Base-by-base conservation (phyloP, 2,329 filamentous ascomycete genomes). In the Aspergillus sp. region DNA sequence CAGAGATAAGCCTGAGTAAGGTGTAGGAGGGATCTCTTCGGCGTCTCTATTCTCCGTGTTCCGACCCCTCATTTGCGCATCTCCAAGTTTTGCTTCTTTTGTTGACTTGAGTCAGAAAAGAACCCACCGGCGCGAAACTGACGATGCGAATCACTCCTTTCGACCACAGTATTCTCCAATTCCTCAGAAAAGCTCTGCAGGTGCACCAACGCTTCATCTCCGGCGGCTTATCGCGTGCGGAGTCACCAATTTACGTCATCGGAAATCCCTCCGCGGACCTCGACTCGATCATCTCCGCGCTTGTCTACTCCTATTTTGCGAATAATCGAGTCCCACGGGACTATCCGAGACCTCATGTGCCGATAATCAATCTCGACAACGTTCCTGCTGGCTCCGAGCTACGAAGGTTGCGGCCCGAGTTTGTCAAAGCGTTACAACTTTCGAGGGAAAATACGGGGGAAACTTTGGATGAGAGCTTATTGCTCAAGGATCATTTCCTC, bases 261-360 rank as follows among this genome's bases (percentile, higher is more conserved):
- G 79, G 77, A 23, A 81, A 82, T 57, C 74, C 77, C 15, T 79
- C 79, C n/a, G 76, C 76, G 70, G 87, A 89, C 71, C 81, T 89
- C 59, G 87, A 89, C 76, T 89, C 86, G 30, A 84, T 89, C 70
- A 83, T 86, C 60, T 84, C 83, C 60, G 84, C 86, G 7, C 77
- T 89, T 41, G 71, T 87, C n/a, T 88, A 85, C 69, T 83, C 86
- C 41, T 89, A 88, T 72, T 79, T 88, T 52, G 76, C 77, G 59
- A 76, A 70, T 78, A 80, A 68, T 65, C 59, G 54, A 45, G 59
- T 61, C 3, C 59, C 59, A 22, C 45, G 50, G 9, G 59, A 58
- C 70, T 69, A 52, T 69, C 79, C 65, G 6, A 68, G 72, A n/a
- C 72, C 82, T 7, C 83, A 87, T 68, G 77, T 89, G 8, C 87